Percentiles rank a stretch among this genome's conserved stretches.
phyloP scores from a whole-genome alignment of 2,329 filamentous ascomycete genomes.

The Bipolaris cookei region DNA sequence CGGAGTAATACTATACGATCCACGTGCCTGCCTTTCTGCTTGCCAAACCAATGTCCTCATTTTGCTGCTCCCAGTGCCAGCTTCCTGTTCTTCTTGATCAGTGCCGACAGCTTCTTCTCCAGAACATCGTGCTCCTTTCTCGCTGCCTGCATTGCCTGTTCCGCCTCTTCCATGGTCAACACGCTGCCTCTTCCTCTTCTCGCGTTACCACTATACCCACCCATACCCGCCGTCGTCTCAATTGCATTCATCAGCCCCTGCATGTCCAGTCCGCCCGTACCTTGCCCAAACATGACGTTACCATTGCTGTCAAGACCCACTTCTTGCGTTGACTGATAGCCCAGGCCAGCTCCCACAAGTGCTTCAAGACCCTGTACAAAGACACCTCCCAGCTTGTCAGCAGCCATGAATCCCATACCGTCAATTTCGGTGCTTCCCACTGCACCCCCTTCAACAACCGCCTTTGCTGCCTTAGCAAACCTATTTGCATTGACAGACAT shows the following conservation, averaged over 20 bases:
- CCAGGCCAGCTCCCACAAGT: slow-evolving; percentile 43
- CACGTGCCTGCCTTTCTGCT: not conserved
- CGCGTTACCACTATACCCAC: slow-evolving; percentile 12
- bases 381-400: slow-evolving; percentile 44
- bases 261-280: slow-evolving; percentile 26
- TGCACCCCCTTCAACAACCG: slow-evolving; percentile 43
- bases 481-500: slow-evolving; percentile 40
- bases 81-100: slow-evolving; percentile 50
- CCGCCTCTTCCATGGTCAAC: slow-evolving; percentile 45
- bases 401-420: slow-evolving; percentile 43
- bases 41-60: not conserved
- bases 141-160: slow-evolving; percentile 44
- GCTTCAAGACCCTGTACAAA: slow-evolving; percentile 46
- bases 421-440: slow-evolving; percentile 42
- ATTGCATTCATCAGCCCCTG: slow-evolving; percentile 32
- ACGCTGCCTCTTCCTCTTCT: slow-evolving; percentile 32
- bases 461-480: slow-evolving; percentile 45
- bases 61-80: slow-evolving; percentile 18
- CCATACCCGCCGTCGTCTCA: slow-evolving; percentile 21
- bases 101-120: slow-evolving; percentile 44
- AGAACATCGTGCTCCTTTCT: slow-evolving; percentile 46
- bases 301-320: slow-evolving; percentile 32
- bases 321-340: slow-evolving; percentile 32
- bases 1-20: not conserved
- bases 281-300: slow-evolving; percentile 24